Evolutionary conservation across 2,329 filamentous ascomycete species (phyloP), one percentile per base, ranked within the genome.

Genomic region (Fusarium proliferatum): DNA sequence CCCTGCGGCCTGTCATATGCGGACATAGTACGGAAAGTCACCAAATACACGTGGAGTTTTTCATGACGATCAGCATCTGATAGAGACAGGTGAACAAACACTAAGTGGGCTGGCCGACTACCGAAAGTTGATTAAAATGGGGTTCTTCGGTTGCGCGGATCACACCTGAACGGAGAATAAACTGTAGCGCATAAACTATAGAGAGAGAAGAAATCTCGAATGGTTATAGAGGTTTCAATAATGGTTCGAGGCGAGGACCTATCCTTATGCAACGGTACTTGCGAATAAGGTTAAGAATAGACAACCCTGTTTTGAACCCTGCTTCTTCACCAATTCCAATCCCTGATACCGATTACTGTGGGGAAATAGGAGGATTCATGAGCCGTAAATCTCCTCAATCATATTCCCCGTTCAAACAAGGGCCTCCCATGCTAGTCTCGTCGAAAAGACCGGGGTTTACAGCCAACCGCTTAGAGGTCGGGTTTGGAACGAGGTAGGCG

Each of bases 31-130:
- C 49, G 39, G 41, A 62, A 26, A n/a, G 19, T 21, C 33, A 13
- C 34, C 12, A 21, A 38, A 45, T 6, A 64, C 28, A 57, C 60
- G 41, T 43, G 41, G 62, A 69, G 51, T 55, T 43, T 34, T 43
- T 39, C 19, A 49, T 39, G 64, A 63, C 48, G 57, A 63, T 68
- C 56, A 49, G 39, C 28, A 48, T 36, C 28, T 53, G 23, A 28
- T 58, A 52, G 19, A 30, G 34, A 36, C 10, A 51, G 38, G 28
- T 61, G 36, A 61, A 28, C 10, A 21, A 28, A 42, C 48, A 55
- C 49, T 34, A 56, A 56, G 28, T 53, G 17, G 17, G 30, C n/a
- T 38, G 21, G 51, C 17, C 49, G 23, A 38, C 23, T 26, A 58
- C 28, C 33, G 41, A 30, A 30, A 30, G 10, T 30, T 30, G 12